Evolutionary conservation across 75 land plant genomes (phyloP), one percentile per base, ranked within the genome.

Genomic region (Selaginella moellendorffii): DNA sequence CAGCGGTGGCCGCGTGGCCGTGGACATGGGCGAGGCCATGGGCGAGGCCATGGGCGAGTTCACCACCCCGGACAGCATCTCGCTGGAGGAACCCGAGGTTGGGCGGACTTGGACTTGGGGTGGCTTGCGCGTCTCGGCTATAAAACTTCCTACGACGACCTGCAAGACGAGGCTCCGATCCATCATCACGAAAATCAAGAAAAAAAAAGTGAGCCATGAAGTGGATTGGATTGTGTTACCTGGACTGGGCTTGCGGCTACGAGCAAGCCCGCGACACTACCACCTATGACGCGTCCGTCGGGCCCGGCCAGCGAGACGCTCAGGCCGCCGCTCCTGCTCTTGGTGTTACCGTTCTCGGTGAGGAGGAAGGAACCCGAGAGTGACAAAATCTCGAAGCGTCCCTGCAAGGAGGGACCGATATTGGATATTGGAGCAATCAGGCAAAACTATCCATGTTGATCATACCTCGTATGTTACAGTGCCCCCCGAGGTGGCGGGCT

Each of bases 271-370:
- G 90, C 95, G 19, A 92, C 96, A 31, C 90, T 74, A 53, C 97
- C 97, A 22, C 97, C 97, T 28, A 92, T 64, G 31, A 91, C 86
- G n/a, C 84, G 75, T 22, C 97, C 97, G 76, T 91, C 97, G 27
- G 88, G 80, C 9, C 90, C 96, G 26, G 90, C 84, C 19, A 88
- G 54, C 2, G 87, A 81, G 1, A 85, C 89, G 60, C 90, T 92
- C 20, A 92, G 67, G 0, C 96, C 86, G 61, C 97, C 97, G 2
- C 83, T 83, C 74, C 97, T 69, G 54, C 79, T 90, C 22, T 81
- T 71, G 30, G 79, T 76, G 61, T 81, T 71, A 25, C 61, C 69
- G 42, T 56, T 61, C 60, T 92, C 97, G 25, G 85, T 75, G 1
- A 81, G 77, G 5, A 88, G 68, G 72, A 78, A 92, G 30, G 97